Base-by-base conservation (phyloP, 805 yeast genomes). In the Cephaloascus albidus region DNA sequence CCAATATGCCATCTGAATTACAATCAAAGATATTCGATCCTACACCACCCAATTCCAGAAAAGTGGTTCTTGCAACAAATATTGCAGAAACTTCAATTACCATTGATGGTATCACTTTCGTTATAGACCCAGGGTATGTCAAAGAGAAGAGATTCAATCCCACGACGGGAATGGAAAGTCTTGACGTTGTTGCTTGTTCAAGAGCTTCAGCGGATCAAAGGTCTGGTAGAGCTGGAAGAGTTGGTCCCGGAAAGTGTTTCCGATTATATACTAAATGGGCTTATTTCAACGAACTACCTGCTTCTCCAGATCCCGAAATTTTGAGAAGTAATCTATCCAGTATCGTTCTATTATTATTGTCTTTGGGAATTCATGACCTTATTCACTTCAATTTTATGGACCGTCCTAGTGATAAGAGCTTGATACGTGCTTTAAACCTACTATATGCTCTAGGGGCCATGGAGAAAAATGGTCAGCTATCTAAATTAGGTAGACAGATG, bases 61-160 rank as follows among this genome's bases (percentile, higher is more conserved):
- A 93, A 54, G 89, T 90, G 16, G 94, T 93, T 0, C 60, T 93
- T 31, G 97, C 97, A 1, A 93, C 98, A 1, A 93, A 93, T 49
- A 93, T 93, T 48, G 98, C 72, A 0, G 72, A 67, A 40, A 67
- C 72, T 1, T 65, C 71, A 28, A 67, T 67, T 38, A 67, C 72
- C 2, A 67, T 67, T 31, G 68, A 65, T 38, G 72, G 72, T 3
- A 61, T 66, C 18, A 49, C 55, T 16, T 65, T 50, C 46, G 72
- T 67, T 5, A 63, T 67, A 36, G 72, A 67, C 44, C 65, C 70
- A 1, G 72, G 72, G 1, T 66, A 64, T 38, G 72, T 67, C 20
- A 67, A 67, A 46, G 70, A 67, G 38, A 66, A 67, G 39, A 62
- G 60, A 1, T 67, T 55, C 47, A 66, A 64, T 39, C 59, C 69